Base-by-base conservation (phyloP, 108 stramenopile genomes). In the Schizochytrium sp. region DNA sequence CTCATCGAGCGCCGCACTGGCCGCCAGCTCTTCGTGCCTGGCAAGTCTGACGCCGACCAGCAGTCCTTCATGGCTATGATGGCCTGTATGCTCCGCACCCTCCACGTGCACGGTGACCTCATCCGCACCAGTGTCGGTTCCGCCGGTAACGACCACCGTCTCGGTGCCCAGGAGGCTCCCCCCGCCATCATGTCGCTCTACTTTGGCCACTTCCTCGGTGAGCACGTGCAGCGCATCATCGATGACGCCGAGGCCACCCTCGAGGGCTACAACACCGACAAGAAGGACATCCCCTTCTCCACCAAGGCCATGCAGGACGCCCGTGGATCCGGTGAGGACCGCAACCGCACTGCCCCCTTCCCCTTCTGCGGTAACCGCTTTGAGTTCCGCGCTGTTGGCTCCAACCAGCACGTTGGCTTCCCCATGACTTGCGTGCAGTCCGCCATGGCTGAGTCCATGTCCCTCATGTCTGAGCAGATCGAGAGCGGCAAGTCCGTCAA, bases 381-480 rank as follows among this genome's bases (percentile, higher is more conserved):
- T 93, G 98, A 98, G 92, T 97, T 97, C 96, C 96, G 98, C 92
- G 97, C 97, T 72, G 96, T 97, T 69, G 98, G 98, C 69, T 98
- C 98, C 40, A 91, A 96, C 73, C 97, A 97, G 93, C 97, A 97
- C 91, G 94, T 95, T 1, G 96, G 96, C 76, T 90, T 98, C 92
- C 96, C 97, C 89, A 97, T 97, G 95, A 97, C 98, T 57, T 96
- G 97, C 46, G 94, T 98, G 89, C 96, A 97, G 93, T 95, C 98
- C 55, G 97, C 97, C 87, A 92, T 95, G 7, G 98, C 98, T 56
- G 94, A 95, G 91, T 96, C 97, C 92, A 97, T 97, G 89, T 94
- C 92, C 57, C 93, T 96, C 76, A 96, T 97, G 90, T 92, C 96
- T 45, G 97, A 97, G 89, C 90, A 89, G n/a, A 95, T 97, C 60